phyloP scores from a whole-genome alignment of 2,329 filamentous ascomycete genomes.

The Diplodia scrobiculata region DNA sequence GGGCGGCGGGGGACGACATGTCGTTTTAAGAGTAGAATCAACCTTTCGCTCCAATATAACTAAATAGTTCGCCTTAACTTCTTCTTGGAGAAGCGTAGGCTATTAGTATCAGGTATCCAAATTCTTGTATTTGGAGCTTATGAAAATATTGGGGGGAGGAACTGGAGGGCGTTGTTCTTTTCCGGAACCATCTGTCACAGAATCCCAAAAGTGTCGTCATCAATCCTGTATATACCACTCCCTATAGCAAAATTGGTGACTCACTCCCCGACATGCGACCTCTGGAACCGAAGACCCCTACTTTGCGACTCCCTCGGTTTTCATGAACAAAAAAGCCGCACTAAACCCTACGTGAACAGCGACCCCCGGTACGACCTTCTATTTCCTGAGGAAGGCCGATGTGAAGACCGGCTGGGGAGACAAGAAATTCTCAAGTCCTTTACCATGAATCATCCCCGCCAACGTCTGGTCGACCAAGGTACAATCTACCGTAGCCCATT shows the following conservation, averaged over 20 bases:
- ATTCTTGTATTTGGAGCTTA: neutral
- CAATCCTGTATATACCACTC: too few species aligned
- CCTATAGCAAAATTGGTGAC: too few species aligned
- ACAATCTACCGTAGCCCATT: neutral
- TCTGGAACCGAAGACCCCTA: neutral
- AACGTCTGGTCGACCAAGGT: neutral
- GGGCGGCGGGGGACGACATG: too few species aligned
- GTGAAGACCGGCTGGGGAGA: constrained; percentile 5
- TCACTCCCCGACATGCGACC: too few species aligned
- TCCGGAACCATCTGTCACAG: too few species aligned
- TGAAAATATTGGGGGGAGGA: neutral
- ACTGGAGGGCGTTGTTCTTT: neutral
- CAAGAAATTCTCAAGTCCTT: neutral
- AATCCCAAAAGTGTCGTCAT: too few species aligned
- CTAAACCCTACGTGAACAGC: neutral
- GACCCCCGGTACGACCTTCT: neutral
- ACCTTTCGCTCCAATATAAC: too few species aligned
- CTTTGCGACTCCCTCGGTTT: neutral
- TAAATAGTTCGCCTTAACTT: too few species aligned
- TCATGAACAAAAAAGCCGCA: neutral
- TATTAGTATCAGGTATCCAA: neutral
- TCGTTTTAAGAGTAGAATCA: too few species aligned
- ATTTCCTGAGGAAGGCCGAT: neutral
- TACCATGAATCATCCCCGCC: neutral
- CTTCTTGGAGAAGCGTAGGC: too few species aligned